Base-by-base conservation (phyloP, 768 basidiomycete species). In the Xerocomellus intermedius region DNA sequence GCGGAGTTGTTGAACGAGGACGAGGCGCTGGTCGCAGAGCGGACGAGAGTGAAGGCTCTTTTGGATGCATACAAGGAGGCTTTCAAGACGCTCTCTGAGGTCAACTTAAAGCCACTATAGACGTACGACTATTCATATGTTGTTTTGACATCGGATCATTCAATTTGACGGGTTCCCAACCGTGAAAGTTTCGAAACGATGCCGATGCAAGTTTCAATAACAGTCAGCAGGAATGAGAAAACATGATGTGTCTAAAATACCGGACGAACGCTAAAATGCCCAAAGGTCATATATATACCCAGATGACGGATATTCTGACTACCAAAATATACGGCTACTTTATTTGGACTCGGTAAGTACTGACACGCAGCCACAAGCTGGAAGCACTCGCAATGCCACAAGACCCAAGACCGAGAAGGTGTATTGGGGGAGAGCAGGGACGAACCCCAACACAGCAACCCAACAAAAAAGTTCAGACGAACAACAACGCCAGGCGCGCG, bases 51-150 rank as follows among this genome's bases (percentile, higher is more conserved):
- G 19, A 98, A 98, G 81, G 87, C 92, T 2, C 71, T 98, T 48
- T 76, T 99, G 63, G 94, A 98, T 66, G 96, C 96, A 16, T 99
- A 99, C 74, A 94, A 88, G 79, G 95, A 90, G 41, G 91, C 91
- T 45, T 94, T 94, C 73, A 92, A 88, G 73, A 92, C 82, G 17
- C 75, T 94, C 24, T 88, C 90, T 4, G 91, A 94, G 62, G 85
- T 94, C 49, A 88, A 81, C 64, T 69, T 94, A 63, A 91, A 89
- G 70, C 80, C 87, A 13, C 72, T 73, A 54, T 81, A 73, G 65
- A 57, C 19, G 5, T 52, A 22, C 6, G 16, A 4, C 3, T 22
- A 7, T 10, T 24, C 14, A 9, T 32, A 4, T 43, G 22, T 41
- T 16, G 24, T 50, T 39, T 26, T 28, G n/a, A 22, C 30, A 22